A percentile compares a stretch with the other conserved stretches of the same genome.
These are phyloP conservation scores for Aspergillus pseudoglaucus DNA, from an alignment of 2,329 filamentous ascomycete species.

Conservation along the genomic window DNA sequence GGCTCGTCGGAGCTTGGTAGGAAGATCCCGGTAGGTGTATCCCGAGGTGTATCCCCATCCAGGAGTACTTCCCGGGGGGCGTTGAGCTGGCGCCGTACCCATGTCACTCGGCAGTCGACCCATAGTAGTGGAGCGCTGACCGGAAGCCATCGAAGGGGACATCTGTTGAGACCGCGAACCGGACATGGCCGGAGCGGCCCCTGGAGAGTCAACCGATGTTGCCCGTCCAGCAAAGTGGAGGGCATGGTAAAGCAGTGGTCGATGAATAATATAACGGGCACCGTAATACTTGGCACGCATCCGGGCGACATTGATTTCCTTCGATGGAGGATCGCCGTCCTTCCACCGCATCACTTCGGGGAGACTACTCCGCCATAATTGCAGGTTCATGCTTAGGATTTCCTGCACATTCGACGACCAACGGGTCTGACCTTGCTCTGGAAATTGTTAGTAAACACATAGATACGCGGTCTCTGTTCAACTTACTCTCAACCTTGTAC, in stretches of 20 bases:
- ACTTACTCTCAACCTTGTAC: conserved; percentile 40
- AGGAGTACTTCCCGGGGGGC: not conserved
- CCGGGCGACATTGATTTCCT: conserved; percentile 72
- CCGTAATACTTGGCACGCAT: conserved; percentile 94
- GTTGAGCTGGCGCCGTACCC: conserved; percentile 21
- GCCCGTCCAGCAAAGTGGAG: conserved; percentile 44
- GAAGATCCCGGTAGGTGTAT: conserved; percentile 17
- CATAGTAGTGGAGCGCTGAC: conserved; percentile 24
- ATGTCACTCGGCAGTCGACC: conserved; percentile 28
- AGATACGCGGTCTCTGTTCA: not conserved
- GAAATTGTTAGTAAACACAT: not conserved
- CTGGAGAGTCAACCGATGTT: conserved; percentile 25
- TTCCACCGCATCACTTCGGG: conserved; percentile 53
- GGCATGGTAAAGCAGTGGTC: conserved; percentile 63
- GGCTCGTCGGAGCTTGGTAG: conserved; percentile 47
- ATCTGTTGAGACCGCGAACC: conserved; percentile 28
- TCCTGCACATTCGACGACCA: conserved; percentile 36
- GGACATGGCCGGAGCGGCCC: conserved; percentile 17
- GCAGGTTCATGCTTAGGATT: conserved; percentile 42
- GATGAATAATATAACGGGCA: conserved; percentile 79
- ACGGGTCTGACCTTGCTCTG: conserved; percentile 25
- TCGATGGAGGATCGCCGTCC: conserved; percentile 63
- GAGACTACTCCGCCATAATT: conserved; percentile 49
- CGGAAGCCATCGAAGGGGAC: conserved; percentile 29
- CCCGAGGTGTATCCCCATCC: conserved; percentile 2